Evolutionary conservation across 2,329 filamentous ascomycete species (phyloP).

Genomic region (Fusarium avenaceum): DNA sequence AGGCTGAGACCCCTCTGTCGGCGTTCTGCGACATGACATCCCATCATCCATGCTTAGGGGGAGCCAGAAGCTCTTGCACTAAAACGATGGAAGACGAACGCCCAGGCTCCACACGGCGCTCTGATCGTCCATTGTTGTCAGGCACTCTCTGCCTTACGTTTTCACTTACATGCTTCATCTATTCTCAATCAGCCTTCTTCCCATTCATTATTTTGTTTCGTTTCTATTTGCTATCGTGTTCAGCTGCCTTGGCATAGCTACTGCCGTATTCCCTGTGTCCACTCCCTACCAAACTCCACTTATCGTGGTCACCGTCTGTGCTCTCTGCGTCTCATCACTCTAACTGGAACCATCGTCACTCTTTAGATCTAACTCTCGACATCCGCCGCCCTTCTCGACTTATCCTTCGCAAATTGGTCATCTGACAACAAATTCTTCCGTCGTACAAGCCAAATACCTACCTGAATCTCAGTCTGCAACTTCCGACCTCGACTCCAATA

Average conservation of each 20-base stretch:
- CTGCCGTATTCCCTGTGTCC: conserved; percentile 30
- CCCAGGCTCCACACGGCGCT: conserved; percentile 11
- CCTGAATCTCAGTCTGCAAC: conserved; percentile 39
- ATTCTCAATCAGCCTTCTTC: neutral
- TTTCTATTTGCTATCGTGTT: conserved; percentile 16
- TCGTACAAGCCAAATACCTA: conserved; percentile 70
- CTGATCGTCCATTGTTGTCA: conserved; percentile 8
- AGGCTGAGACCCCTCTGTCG: conserved; percentile 33
- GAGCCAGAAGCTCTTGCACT: conserved; percentile 24
- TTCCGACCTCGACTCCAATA: conserved; percentile 45
- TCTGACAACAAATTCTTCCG: conserved; percentile 76
- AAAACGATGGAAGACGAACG: conserved; percentile 16
- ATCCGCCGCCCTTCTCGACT: conserved; percentile 57
- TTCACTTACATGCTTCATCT: conserved; percentile 17
- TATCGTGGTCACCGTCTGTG: conserved; percentile 32
- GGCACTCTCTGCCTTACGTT: too few relatives aligned
- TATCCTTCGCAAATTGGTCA: conserved; percentile 77
- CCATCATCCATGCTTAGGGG: conserved; percentile 26
- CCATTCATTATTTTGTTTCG: conserved; percentile 5
- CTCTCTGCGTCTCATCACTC: conserved; percentile 35
- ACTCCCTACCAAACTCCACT: conserved; percentile 42
- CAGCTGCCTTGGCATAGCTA: conserved; percentile 38
- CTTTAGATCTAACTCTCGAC: conserved; percentile 49
- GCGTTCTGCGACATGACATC: conserved; percentile 28
- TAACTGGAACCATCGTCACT: conserved; percentile 45